Evolutionary conservation across 2,329 filamentous ascomycete genomes (phyloP).

Genomic region (Escovopsis sp.): DNA sequence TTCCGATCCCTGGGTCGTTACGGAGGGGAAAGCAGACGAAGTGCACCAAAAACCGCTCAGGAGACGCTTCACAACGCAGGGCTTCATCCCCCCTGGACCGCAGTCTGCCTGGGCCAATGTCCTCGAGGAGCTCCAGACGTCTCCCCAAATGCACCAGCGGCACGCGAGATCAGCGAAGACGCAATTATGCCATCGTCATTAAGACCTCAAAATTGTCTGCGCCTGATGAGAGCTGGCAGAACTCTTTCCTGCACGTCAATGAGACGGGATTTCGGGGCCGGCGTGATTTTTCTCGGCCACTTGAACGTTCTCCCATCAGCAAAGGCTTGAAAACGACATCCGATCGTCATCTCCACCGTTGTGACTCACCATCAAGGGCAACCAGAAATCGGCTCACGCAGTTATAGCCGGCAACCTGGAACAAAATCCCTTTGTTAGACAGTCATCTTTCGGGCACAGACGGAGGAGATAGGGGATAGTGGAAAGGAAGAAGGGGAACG

Average conservation of each 20-base stretch:
- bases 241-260: conserved; percentile 14
- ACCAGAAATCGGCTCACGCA: conserved; percentile 75
- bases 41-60: no score
- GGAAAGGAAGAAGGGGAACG: no score
- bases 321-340: conserved; percentile 1
- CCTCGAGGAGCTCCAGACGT: conserved; percentile 45
- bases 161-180: conserved; percentile 44
- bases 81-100: conserved; percentile 33
- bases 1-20: conserved; percentile 13
- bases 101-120: conserved; percentile 47
- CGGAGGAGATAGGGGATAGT: neutral
- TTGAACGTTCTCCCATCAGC: conserved; percentile 15
- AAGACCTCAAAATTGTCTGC: neutral
- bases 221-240: no score
- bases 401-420: conserved; percentile 57
- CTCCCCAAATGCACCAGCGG: conserved; percentile 43
- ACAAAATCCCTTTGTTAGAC: neutral
- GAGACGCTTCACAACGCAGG: conserved; percentile 37
- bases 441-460: neutral
- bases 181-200: neutral
- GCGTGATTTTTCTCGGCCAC: conserved; percentile 42
- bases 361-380: conserved; percentile 52
- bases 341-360: conserved; percentile 4
- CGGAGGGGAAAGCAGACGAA: no score
- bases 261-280: conserved; percentile 21